Percentiles rank a stretch among this genome's conserved stretches.
Conservation (phyloP, 139 green algal genomes). For the Nannochloris sp. region DNA sequence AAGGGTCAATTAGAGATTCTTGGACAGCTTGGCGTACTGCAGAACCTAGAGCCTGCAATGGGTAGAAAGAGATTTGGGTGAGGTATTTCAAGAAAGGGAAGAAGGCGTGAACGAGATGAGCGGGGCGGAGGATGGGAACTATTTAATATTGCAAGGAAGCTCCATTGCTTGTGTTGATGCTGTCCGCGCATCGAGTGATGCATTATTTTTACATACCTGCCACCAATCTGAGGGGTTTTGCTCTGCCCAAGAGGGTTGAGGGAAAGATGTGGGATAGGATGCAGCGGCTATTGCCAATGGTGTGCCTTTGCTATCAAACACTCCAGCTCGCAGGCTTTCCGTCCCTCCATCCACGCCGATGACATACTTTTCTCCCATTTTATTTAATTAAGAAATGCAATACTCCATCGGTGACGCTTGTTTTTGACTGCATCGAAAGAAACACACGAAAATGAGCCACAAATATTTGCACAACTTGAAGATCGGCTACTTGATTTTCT, state of each 20-base stretch:
- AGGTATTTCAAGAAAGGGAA: background rate
- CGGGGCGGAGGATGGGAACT: background rate
- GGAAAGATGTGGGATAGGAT: constrained; percentile 52
- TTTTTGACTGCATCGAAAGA: too few species aligned
- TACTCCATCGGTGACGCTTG: too few species aligned
- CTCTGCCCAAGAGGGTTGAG: constrained; percentile 59
- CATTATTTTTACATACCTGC: constrained; percentile 5
- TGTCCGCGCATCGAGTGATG: too few species aligned
- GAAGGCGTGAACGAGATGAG: too few species aligned
- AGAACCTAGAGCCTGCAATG: constrained; percentile 27
- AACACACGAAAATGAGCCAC: too few species aligned
- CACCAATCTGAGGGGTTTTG: constrained; percentile 69
- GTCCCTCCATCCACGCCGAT: constrained; percentile 73
- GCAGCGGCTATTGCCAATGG: constrained; percentile 27
- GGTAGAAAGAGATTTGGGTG: background rate
- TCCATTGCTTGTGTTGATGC: too few species aligned
- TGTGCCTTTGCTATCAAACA: constrained; percentile 46
- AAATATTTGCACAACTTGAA: too few species aligned
- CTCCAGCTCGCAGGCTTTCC: constrained; percentile 47
- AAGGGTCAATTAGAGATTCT: constrained; percentile 8
- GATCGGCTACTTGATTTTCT: too few species aligned
- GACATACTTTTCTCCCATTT: constrained; percentile 28
- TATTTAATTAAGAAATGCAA: too few species aligned
- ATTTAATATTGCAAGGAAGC: background rate
- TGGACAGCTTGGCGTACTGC: constrained; percentile 42